Conservation (phyloP, 1,139 yeast genomes). For the Neolecta irregularis region DNA sequence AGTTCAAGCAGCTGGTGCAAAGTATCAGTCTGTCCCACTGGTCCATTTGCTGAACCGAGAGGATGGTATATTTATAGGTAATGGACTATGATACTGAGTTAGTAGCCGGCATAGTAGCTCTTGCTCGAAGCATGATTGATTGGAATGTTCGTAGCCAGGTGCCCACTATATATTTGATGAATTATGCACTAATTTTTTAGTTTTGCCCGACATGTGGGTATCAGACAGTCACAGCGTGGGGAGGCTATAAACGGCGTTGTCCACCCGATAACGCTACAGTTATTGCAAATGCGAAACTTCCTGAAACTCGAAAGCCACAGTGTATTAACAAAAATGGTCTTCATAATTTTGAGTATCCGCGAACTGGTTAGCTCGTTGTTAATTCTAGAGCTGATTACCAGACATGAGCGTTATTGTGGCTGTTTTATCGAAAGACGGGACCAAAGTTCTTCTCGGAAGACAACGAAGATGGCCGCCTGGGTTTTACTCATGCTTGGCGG, state of each 20-base stretch:
- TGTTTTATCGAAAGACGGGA: slow-evolving; percentile 43
- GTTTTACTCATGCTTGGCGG: slow-evolving; percentile 79
- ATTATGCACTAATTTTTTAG: no score
- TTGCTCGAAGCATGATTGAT: slow-evolving; percentile 71
- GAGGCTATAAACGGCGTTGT: slow-evolving; percentile 69
- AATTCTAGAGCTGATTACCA: no score
- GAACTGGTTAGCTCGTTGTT: no score
- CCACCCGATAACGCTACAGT: slow-evolving; percentile 24
- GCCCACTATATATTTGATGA: not conserved
- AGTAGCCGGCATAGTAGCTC: slow-evolving; percentile 56
- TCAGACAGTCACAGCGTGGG: slow-evolving; percentile 53
- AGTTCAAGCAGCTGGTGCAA: slow-evolving; percentile 20
- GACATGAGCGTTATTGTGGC: slow-evolving; percentile 76
- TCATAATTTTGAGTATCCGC: slow-evolving; percentile 51
- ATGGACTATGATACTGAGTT: no score
- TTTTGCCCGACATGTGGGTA: slow-evolving; percentile 86
- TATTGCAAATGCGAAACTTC: slow-evolving; percentile 20
- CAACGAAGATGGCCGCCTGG: slow-evolving; percentile 40
- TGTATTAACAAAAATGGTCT: slow-evolving; percentile 10
- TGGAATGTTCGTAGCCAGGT: slow-evolving; percentile 59
- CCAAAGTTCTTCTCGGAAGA: slow-evolving; percentile 57
- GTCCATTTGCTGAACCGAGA: slow-evolving; percentile 18
- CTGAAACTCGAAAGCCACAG: slow-evolving; percentile 4
- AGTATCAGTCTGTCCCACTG: slow-evolving; percentile 21
- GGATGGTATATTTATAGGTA: no score